Base-by-base conservation (phyloP, 768 basidiomycete species). In the Boletus patriciae region DNA sequence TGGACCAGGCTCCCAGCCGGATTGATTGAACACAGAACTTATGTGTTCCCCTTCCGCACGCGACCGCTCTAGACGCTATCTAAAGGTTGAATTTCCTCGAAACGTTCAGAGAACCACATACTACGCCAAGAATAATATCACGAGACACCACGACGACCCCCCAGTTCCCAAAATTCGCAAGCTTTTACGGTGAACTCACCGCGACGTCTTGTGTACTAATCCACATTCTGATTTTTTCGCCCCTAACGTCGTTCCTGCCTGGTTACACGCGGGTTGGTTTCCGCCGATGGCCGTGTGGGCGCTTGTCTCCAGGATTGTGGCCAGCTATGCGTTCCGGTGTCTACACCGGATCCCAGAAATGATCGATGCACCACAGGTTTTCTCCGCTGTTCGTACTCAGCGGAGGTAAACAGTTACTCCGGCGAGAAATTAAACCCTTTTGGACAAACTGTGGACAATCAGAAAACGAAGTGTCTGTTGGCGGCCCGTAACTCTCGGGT, bases 41-140 rank as follows among this genome's bases (percentile, higher is more conserved):
- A 38, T 31, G 6, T 31, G 36, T 29, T 58, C 60, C 57, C 50
- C 47, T 50, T 58, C 46, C 58, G 33, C 61, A 51, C 57, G 46
- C 41, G 18, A 52, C 47, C 38, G 25, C 52, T 58, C 51, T 48
- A 63, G 59, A 64, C 11, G 42, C 54, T 54, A 66, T 47, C 55
- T 27, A 38, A 57, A 60, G 44, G 42, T 25, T 46, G 50, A 37
- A 37, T 43, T 41, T 53, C 25, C 34, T 50, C 45, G 18, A 37
- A n/a, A 25, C 29, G 6, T 27, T 19, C 18, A 50, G 34, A 48
- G 51, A 54, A 59, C 41, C 29, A 40, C 46, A 31, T 43, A 21
- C 43, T 6, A 45, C 41, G 8, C 52, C 46, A 43, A 29, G 34
- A 50, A 55, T 31, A 40, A 42, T 31, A 41, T 23, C 46, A 41